A percentile compares a stretch with the other conserved stretches of the same genome.
Conservation (phyloP, 192 early-diverging fungal species). For the Backusella westeae region DNA sequence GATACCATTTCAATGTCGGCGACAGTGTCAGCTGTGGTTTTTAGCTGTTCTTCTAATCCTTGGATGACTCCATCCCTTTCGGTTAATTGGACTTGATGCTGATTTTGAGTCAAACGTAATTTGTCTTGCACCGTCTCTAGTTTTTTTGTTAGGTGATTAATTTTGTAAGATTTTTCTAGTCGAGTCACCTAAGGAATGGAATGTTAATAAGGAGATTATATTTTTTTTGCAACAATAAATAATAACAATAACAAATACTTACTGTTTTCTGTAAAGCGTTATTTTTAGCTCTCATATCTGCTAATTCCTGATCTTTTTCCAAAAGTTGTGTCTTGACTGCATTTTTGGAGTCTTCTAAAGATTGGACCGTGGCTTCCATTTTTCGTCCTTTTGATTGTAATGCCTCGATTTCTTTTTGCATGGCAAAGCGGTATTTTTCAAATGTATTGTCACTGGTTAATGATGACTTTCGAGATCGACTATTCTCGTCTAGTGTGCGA, state of each 20-base stretch:
- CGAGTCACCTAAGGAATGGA: not conserved
- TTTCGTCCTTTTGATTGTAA: constrained; percentile 20
- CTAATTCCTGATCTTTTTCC: constrained; percentile 21
- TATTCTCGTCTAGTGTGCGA: not conserved
- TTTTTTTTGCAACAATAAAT: not conserved
- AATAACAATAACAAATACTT: not conserved
- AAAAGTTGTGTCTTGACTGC: constrained; percentile 4
- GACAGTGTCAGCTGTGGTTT: not conserved
- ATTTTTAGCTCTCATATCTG: constrained; percentile 21
- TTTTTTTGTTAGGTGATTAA: constrained; percentile 16
- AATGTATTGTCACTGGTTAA: not conserved
- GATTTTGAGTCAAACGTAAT: not conserved
- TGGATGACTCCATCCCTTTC: not conserved
- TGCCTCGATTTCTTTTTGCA: constrained; percentile 25
- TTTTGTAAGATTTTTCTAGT: constrained; percentile 5
- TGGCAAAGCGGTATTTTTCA: constrained; percentile 19
- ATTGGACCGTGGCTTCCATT: constrained; percentile 15
- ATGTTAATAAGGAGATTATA: not conserved
- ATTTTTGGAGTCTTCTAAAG: constrained; percentile 9
- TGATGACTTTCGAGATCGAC: not conserved
- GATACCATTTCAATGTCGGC: not conserved
- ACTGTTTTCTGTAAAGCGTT: constrained; percentile 22
- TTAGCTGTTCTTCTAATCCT: not conserved
- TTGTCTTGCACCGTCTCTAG: not conserved
- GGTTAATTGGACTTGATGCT: not conserved